These are phyloP conservation scores for Magnaporthiopsis incrustans DNA, from an alignment of 2,329 filamentous ascomycete genomes.

Conservation along the genomic window DNA sequence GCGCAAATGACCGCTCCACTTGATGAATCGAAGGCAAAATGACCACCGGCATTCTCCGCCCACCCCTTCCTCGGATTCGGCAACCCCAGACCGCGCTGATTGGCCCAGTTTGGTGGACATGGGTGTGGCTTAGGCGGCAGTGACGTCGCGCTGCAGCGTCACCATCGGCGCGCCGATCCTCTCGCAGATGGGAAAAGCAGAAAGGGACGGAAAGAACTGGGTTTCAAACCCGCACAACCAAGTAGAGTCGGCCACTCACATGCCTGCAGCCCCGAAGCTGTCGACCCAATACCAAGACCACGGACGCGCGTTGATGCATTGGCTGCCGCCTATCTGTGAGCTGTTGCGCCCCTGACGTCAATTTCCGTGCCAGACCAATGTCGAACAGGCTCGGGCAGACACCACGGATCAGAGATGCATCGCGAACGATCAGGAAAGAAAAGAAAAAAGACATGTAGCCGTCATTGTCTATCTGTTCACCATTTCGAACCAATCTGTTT, in stretches of 20 bases:
- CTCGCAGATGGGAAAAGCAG: neutral
- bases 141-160: neutral
- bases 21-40: neutral
- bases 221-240: neutral
- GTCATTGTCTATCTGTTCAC: neutral
- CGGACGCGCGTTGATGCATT: too few relatives aligned
- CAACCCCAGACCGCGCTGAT: neutral
- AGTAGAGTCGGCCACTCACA: neutral
- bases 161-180: neutral
- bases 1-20: neutral
- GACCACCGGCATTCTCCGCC: neutral
- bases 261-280: neutral
- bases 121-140: neutral
- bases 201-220: neutral
- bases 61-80: neutral
- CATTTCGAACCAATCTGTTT: neutral
- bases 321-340: neutral
- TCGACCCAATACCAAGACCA: neutral
- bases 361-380: neutral
- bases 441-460: neutral
- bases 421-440: neutral
- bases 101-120: neutral
- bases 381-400: neutral
- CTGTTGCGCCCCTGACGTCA: neutral
- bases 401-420: neutral